Percentiles rank a stretch among this genome's conserved stretches.
Evolutionary conservation across 495 filamentous ascomycete genomes (phyloP).

Genomic region (Cercophora sp.): DNA sequence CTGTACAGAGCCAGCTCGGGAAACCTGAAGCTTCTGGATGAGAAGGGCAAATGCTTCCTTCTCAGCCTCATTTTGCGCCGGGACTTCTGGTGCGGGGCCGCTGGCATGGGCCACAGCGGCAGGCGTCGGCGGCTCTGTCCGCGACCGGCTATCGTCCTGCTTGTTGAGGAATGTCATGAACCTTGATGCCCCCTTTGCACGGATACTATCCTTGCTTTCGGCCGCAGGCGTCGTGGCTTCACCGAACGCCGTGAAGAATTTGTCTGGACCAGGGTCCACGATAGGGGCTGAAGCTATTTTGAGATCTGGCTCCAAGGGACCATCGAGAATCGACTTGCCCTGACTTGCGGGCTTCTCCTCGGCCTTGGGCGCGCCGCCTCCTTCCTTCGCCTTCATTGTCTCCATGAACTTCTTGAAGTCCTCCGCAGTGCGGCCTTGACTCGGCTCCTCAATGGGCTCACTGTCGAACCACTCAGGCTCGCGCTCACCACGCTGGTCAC

Average conservation of each 20-base stretch:
- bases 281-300: constrained; percentile 55
- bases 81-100: background rate
- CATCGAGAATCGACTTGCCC: constrained; percentile 26
- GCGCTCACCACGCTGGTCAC: constrained; percentile 61
- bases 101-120: constrained; percentile 21
- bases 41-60: constrained; percentile 88
- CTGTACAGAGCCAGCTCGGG: constrained; percentile 24
- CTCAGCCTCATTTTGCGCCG: constrained; percentile 61
- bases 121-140: constrained; percentile 48
- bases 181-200: constrained; percentile 55
- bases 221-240: constrained; percentile 38
- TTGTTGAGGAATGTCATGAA: constrained; percentile 81
- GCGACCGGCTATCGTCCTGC: constrained; percentile 55
- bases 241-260: constrained; percentile 71
- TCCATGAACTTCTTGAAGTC: constrained; percentile 97
- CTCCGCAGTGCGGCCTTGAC: constrained; percentile 72
- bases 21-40: constrained; percentile 68
- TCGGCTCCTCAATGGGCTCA: constrained; percentile 66
- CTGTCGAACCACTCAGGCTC: constrained; percentile 88
- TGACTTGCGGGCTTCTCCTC: constrained; percentile 43
- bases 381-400: constrained; percentile 67
- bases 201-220: constrained; percentile 37
- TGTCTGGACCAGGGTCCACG: constrained; percentile 65
- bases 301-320: constrained; percentile 35
- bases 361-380: constrained; percentile 36